phyloP scores from a whole-genome alignment of 1,284 basidiomycete species.

The Ganoderma boninense region DNA sequence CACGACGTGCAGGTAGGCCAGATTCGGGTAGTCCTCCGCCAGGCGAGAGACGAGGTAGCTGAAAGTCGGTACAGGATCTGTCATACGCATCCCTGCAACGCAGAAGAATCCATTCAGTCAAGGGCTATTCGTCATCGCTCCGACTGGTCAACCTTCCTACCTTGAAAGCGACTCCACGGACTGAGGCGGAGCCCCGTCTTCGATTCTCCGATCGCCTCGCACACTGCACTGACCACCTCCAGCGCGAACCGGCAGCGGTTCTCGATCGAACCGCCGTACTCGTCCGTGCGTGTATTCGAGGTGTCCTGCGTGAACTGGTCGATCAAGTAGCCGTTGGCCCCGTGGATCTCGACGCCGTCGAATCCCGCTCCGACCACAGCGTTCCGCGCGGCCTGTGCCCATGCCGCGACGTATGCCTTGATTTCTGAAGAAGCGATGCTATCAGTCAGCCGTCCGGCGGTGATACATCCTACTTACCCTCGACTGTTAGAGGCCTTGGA shows the following conservation, averaged over 20 bases:
- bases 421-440: slow-evolving; percentile 42
- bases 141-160: slow-evolving; percentile 28
- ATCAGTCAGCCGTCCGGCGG: no score
- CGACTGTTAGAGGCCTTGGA: not conserved
- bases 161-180: slow-evolving; percentile 56
- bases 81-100: slow-evolving; percentile 47
- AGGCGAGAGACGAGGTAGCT: slow-evolving; percentile 47
- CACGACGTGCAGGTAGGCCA: slow-evolving; percentile 65
- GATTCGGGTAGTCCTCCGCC: slow-evolving; percentile 48
- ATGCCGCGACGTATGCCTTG: slow-evolving; percentile 49
- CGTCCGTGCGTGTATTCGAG: slow-evolving; percentile 63
- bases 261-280: slow-evolving; percentile 65
- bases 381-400: slow-evolving; percentile 50
- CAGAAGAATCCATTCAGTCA: slow-evolving; percentile 31
- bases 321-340: slow-evolving; percentile 50
- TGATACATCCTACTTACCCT: not conserved
- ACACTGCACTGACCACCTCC: slow-evolving; percentile 59
- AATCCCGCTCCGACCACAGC: slow-evolving; percentile 54
- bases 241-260: slow-evolving; percentile 61
- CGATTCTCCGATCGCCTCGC: slow-evolving; percentile 48
- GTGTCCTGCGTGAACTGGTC: slow-evolving; percentile 54
- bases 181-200: slow-evolving; percentile 60
- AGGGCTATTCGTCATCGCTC: slow-evolving; percentile 12
- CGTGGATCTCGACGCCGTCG: slow-evolving; percentile 50
- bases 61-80: slow-evolving; percentile 57